Evolutionary conservation across 2,329 filamentous ascomycete species (phyloP).

Genomic region (Thermomyces lanuginosus): DNA sequence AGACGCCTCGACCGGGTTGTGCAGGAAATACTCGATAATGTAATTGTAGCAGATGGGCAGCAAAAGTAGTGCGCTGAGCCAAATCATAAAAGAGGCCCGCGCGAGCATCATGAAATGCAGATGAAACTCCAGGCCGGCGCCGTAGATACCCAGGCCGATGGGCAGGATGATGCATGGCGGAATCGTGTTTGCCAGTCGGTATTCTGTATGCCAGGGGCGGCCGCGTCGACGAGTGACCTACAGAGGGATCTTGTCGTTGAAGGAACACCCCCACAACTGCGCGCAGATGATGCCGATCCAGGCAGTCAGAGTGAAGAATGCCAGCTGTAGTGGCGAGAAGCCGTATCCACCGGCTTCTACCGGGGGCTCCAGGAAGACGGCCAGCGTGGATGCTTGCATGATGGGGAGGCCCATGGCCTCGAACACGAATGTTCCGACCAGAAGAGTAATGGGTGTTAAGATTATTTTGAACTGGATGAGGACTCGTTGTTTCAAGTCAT

Average conservation of each 20-base stretch:
- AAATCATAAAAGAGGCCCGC: conserved; percentile 3
- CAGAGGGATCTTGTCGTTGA: conserved; percentile 10
- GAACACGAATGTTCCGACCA: conserved; percentile 16
- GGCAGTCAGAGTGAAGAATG: conserved; percentile 14
- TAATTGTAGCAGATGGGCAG: conserved; percentile 4
- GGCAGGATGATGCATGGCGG: conserved; percentile 4
- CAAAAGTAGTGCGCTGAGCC: conserved; percentile 3
- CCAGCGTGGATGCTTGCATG: conserved; percentile 9
- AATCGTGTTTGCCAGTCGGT: conserved; percentile 14
- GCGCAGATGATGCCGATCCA: conserved; percentile 7
- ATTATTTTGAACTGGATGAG: conserved; percentile 8
- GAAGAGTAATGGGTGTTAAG: conserved; percentile 15
- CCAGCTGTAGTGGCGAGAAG: conserved; percentile 8
- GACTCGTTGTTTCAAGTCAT: no score
- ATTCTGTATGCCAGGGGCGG: conserved; percentile 26
- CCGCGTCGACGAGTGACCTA: conserved; percentile 8
- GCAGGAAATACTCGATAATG: conserved; percentile 5
- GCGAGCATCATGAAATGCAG: conserved; percentile 5
- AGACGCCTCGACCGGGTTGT: conserved; percentile 4
- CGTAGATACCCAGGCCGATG: conserved; percentile 4
- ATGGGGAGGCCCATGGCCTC: conserved; percentile 14
- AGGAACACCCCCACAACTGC: conserved; percentile 10
- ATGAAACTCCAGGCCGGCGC: conserved; percentile 4
- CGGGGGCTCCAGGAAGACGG: conserved; percentile 8
- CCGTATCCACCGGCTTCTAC: conserved; percentile 9